Percentiles rank a stretch among this genome's conserved stretches.
Evolutionary conservation across 176 grass and related monocot species (phyloP).

Genomic region (Hordeum vulgare): DNA sequence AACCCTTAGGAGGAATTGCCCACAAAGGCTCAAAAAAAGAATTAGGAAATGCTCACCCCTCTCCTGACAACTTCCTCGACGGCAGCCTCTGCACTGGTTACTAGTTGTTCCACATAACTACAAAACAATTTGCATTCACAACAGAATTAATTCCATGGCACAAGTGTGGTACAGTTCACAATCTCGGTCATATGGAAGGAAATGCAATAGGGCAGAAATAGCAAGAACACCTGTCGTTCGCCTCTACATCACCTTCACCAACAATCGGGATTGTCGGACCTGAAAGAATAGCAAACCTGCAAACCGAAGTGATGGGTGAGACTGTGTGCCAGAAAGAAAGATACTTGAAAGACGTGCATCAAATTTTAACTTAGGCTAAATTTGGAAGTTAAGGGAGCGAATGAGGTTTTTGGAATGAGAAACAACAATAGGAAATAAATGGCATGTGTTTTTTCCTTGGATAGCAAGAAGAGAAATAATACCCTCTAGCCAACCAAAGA

Average conservation of each 20-base stretch:
- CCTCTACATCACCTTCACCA: conserved; percentile 95
- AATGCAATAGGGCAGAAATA: conserved; percentile 12
- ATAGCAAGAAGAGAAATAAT: conserved; percentile 41
- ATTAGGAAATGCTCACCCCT: conserved; percentile 60
- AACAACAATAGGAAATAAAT: neutral
- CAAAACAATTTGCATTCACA: conserved; percentile 20
- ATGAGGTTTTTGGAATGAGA: neutral
- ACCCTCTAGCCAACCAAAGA: conserved; percentile 99
- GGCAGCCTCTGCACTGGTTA: conserved; percentile 89
- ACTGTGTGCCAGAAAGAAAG: neutral
- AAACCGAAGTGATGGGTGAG: conserved; percentile 2
- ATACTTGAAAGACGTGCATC: neutral
- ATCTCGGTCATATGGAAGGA: neutral
- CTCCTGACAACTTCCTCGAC: conserved; percentile 82
- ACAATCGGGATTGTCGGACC: conserved; percentile 97
- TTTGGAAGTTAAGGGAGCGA: neutral
- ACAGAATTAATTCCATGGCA: conserved; percentile 9
- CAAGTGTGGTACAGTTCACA: neutral
- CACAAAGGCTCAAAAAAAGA: neutral
- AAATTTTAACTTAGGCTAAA: neutral
- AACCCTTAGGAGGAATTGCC: neutral
- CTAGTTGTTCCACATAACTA: conserved; percentile 92
- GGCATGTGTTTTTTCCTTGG: conserved; percentile 20
- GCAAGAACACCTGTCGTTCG: conserved; percentile 76
- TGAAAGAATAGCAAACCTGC: conserved; percentile 90